phyloP scores from a whole-genome alignment of 192 early-diverging fungal genomes.

The Coemansia sp. region DNA sequence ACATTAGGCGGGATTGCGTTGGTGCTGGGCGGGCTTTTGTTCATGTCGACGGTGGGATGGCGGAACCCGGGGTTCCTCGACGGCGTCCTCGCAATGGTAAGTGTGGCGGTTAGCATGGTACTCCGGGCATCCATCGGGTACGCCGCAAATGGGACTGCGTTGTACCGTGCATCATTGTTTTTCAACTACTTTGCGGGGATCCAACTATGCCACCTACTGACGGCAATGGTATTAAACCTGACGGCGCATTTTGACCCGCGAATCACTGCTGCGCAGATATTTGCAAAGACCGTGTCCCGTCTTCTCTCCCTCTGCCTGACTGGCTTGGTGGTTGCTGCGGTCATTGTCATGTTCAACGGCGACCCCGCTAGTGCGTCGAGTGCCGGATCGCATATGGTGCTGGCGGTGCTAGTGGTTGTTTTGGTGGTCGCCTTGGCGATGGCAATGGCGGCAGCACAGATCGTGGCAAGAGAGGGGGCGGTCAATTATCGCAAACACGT shows the following conservation, averaged over 20 bases:
- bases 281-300: constrained; percentile 1
- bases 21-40: neutral
- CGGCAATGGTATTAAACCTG: neutral
- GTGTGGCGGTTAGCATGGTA: constrained; percentile 18
- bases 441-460: neutral
- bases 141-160: neutral
- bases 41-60: constrained; percentile 2
- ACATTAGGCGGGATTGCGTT: constrained; percentile 6
- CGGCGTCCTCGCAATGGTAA: constrained; percentile 21
- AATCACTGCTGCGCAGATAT: neutral
- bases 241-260: constrained; percentile 18
- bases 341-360: constrained; percentile 19
- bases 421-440: neutral
- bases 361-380: neutral
- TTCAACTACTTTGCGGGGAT: constrained; percentile 29
- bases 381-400: constrained; percentile 14
- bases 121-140: constrained; percentile 14
- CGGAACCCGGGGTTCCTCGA: constrained; percentile 14
- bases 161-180: constrained; percentile 27
- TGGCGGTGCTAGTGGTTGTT: constrained; percentile 8
- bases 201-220: constrained; percentile 9
- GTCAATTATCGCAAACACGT: constrained; percentile 17
- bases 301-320: constrained; percentile 8
- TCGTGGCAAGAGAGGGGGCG: neutral
- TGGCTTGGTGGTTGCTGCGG: constrained; percentile 6